phyloP scores from a whole-genome alignment of 2,329 filamentous ascomycete species.

The Diaporthe citriasiana region DNA sequence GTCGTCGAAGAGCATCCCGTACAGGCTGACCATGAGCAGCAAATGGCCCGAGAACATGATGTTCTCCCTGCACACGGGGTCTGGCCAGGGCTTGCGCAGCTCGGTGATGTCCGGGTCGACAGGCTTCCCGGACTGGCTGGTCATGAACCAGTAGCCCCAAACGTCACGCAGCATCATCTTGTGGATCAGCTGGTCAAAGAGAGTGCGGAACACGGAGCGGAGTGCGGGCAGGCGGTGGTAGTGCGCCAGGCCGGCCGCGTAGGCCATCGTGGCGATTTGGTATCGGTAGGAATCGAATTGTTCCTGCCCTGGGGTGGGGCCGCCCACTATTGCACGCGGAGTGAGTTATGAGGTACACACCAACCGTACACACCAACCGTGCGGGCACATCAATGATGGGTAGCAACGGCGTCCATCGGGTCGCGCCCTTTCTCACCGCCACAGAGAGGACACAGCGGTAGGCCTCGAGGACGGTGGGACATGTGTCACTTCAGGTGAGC shows the following conservation, averaged over 20 bases:
- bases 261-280: conserved; percentile 58
- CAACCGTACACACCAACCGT: no score
- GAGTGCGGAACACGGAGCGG: conserved; percentile 51
- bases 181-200: conserved; percentile 53
- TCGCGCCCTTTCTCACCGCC: not conserved
- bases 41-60: conserved; percentile 51
- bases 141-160: conserved; percentile 60
- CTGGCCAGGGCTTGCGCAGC: conserved; percentile 57
- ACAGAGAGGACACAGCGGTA: not conserved
- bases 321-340: conserved; percentile 46
- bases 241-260: conserved; percentile 54
- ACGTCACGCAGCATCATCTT: conserved; percentile 59
- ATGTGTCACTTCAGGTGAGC: no score
- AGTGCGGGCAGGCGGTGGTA: conserved; percentile 56
- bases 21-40: conserved; percentile 31
- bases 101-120: conserved; percentile 55
- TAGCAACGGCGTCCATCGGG: not conserved
- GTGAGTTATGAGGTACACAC: not conserved
- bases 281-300: conserved; percentile 55
- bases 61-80: conserved; percentile 57
- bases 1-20: conserved; percentile 58
- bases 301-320: conserved; percentile 55
- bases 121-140: conserved; percentile 51
- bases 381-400: no score
- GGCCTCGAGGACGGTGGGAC: not conserved